Base-by-base conservation (phyloP, 1,139 yeast genomes). In the Ogataea hybrid region DNA sequence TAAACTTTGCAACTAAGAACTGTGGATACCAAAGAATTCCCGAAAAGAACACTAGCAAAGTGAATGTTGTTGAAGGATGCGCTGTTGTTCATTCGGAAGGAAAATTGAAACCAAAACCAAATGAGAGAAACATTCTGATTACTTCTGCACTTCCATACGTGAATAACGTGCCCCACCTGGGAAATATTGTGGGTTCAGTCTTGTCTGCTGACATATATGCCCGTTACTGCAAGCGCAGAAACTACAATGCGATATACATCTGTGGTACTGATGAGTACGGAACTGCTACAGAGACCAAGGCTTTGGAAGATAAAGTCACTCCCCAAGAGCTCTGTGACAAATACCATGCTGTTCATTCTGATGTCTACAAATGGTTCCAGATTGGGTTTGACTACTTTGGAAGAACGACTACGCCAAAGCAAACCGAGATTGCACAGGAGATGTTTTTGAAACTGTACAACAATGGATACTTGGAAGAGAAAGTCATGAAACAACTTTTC, bases 201-300 rank as follows among this genome's bases (percentile, higher is more conserved):
- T 75, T 92, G 51, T 81, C 92, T 46, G 98, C 98, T 27, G 99
- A 92, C 70, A 87, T 92, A 50, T 94, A 79, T 68, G 77, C 97
- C 43, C 81, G 98, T 63, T 92, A 86, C 67, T 80, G 86, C 61
- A 90, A 89, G 65, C 81, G 84, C 53, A 80, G 97, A 70, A 87
- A 89, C 65, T 83, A 84, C 70, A 92, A 90, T 62, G 74, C 96
- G 17, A 69, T 92, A 49, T 92, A 71, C 59, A 69, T 92, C 46
- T 89, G 98, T 68, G 99, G 99, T 68, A 94, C 98, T 28, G 99
- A 92, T 63, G 99, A 92, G 68, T 94, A 92, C 63, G 99, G 99
- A 63, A 92, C 99, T 48, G 99, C 99, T 39, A 92, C 98, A 20
- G 99, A 92, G 67, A 94, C 98, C 28, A 92, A 92, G 68, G 98